A percentile compares a stretch with the other conserved stretches of the same genome.
Conservation (phyloP, 306 rosid species). For the Cicer yamashitae region DNA sequence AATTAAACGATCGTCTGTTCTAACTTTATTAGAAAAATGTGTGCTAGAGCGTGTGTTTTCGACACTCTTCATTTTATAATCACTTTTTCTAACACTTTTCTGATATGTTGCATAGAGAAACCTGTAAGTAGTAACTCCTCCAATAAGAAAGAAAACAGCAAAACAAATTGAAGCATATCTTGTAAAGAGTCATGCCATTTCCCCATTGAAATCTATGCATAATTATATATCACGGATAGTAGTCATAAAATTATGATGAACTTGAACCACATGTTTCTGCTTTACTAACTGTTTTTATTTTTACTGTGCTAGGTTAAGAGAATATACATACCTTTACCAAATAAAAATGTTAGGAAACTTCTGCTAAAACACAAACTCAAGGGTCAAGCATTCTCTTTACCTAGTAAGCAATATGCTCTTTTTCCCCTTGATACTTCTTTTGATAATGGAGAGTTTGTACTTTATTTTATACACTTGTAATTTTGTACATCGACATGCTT, state of each 20-base stretch:
- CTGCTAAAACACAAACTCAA: constrained; percentile 82
- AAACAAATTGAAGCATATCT: constrained; percentile 28
- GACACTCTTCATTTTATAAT: constrained; percentile 2
- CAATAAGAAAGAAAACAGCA: neutral
- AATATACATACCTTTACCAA: constrained; percentile 91
- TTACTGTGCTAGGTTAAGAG: constrained; percentile 78
- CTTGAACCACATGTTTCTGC: constrained; percentile 15
- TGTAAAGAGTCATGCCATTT: neutral
- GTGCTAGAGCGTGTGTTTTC: neutral
- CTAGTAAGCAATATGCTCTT: constrained; percentile 66
- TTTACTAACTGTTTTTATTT: constrained; percentile 35
- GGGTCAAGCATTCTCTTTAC: constrained; percentile 94
- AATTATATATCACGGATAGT: constrained; percentile 1
- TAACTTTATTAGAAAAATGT: neutral
- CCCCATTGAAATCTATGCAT: constrained; percentile 23
- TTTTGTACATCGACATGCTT: constrained; percentile 32
- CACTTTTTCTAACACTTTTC: constrained; percentile 11
- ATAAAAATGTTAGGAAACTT: constrained; percentile 72
- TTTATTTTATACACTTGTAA: constrained; percentile 1
- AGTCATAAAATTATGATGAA: neutral
- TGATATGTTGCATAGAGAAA: constrained; percentile 22
- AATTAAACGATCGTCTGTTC: constrained; percentile 11
- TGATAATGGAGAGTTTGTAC: neutral
- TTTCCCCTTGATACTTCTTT: constrained; percentile 32
- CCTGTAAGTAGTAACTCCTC: neutral